Conservation (phyloP, 2,329 filamentous ascomycete genomes). For the Thelonectria olida region DNA sequence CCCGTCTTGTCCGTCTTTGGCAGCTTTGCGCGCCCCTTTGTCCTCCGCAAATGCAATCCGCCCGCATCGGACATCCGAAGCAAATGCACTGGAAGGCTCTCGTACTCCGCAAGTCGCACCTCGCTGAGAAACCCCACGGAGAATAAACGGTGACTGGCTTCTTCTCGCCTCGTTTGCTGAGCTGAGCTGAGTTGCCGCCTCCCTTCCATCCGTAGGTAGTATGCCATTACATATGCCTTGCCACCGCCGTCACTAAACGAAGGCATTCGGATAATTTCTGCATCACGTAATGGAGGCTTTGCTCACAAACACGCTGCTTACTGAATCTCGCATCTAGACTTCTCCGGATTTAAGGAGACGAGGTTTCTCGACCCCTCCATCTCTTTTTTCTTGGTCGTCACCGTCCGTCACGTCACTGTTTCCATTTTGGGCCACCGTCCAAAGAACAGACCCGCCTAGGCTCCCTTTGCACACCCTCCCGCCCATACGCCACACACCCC, state of each 20-base stretch:
- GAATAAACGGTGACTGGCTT: not conserved
- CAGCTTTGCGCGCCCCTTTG: not conserved
- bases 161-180: not conserved
- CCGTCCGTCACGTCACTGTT: slow-evolving; percentile 20
- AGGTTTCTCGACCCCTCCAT: slow-evolving; percentile 1
- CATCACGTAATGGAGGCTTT: slow-evolving; percentile 1
- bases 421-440: slow-evolving; percentile 12
- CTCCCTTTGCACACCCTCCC: slow-evolving; percentile 8
- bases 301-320: not conserved
- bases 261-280: too few species aligned
- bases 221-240: too few species aligned
- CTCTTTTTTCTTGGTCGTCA: slow-evolving; percentile 1
- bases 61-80: not conserved
- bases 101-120: too few species aligned
- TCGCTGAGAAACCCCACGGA: not conserved
- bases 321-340: not conserved
- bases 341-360: not conserved
- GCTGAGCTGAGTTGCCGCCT: not conserved
- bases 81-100: not conserved
- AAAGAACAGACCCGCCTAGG: not conserved
- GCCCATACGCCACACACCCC: slow-evolving; percentile 10
- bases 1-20: not conserved
- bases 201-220: not conserved
- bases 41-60: too few species aligned
- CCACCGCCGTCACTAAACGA: not conserved